A percentile compares a stretch with the other conserved stretches of the same genome.
phyloP scores from a whole-genome alignment of 129 eudicot genomes.

The sunflower (Helianthus annuus) region DNA sequence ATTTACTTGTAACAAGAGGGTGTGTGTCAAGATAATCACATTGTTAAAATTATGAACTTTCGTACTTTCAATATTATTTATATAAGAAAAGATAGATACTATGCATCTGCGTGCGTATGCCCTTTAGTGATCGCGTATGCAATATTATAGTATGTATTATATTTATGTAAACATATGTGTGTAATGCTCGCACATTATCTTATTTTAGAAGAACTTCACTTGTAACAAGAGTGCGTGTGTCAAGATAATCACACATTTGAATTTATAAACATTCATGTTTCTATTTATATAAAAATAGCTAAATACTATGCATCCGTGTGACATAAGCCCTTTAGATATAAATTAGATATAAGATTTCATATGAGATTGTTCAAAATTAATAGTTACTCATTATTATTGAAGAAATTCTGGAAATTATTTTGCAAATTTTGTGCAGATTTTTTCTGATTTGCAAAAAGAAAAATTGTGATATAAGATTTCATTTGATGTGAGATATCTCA shows the following conservation, averaged over 20 bases:
- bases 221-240: constrained; percentile 1
- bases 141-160: neutral
- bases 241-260: neutral
- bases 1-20: constrained; percentile 2
- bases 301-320: neutral
- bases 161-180: neutral
- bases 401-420: too few relatives aligned
- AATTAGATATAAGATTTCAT: neutral
- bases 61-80: neutral
- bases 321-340: neutral
- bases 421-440: neutral
- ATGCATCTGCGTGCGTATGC: neutral
- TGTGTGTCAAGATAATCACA: neutral
- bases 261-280: neutral
- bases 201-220: neutral
- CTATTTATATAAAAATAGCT: neutral
- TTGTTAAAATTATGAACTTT: neutral
- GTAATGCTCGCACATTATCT: neutral
- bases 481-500: too few relatives aligned
- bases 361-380: neutral
- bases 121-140: neutral
- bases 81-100: neutral
- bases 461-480: neutral
- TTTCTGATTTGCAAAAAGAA: neutral
- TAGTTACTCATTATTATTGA: neutral